These are phyloP conservation scores for Yamadazyma tumulicola DNA, from an alignment of 805 yeast species.

Conservation along the genomic window DNA sequence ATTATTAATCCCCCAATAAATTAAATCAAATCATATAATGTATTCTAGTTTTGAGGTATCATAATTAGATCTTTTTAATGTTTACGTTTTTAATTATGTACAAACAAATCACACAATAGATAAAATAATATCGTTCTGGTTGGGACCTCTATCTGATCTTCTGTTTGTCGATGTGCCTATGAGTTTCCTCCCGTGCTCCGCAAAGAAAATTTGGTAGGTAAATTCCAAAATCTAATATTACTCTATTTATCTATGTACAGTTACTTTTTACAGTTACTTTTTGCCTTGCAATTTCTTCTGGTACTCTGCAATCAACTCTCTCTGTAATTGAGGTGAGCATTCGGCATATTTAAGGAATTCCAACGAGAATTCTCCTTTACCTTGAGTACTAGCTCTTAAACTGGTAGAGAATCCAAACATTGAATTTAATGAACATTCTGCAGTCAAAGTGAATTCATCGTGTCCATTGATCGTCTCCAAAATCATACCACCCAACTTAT, in stretches of 20 bases:
- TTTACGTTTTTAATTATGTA: conserved; percentile 21
- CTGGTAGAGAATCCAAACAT: conserved; percentile 96
- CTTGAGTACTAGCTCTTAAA: conserved; percentile 95
- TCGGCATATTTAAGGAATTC: conserved; percentile 93
- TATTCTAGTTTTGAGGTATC: conserved; percentile 24
- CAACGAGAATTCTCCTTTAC: conserved; percentile 96
- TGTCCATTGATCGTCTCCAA: conserved; percentile 90
- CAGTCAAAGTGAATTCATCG: conserved; percentile 89
- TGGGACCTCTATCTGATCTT: conserved; percentile 1
- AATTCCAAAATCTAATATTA: too few relatives aligned
- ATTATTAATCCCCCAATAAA: conserved; percentile 8
- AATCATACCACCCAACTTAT: conserved; percentile 89
- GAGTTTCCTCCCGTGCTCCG: too few relatives aligned
- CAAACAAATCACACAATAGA: conserved; percentile 15
- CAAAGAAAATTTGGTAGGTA: conserved; percentile 3
- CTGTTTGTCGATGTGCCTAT: too few relatives aligned
- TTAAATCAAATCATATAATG: conserved; percentile 16
- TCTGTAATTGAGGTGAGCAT: conserved; percentile 86
- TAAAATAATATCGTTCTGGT: conserved; percentile 10
- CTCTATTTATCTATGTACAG: neutral
- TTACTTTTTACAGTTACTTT: conserved; percentile 13
- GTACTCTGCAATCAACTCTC: conserved; percentile 81
- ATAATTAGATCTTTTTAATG: conserved; percentile 26
- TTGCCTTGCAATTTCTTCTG: conserved; percentile 30
- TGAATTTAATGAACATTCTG: conserved; percentile 94